Base-by-base conservation (phyloP, 768 basidiomycete species). In the Scleroderma bovista region DNA sequence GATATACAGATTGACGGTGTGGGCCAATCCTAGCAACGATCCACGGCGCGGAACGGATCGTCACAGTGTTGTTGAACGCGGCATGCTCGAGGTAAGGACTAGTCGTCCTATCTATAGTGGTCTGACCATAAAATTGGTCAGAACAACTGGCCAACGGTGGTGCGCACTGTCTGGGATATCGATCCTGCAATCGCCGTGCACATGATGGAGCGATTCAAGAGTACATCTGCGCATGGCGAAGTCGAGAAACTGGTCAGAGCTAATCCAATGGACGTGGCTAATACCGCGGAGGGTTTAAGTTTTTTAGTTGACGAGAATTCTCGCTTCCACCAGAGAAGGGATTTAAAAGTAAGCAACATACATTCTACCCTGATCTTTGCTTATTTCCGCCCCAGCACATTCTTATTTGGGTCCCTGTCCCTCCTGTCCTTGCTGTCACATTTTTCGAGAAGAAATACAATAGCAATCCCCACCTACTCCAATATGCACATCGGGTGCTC, bases 401-500 rank as follows among this genome's bases (percentile, higher is more conserved):
- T 24, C 74, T 93, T 13, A 72, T 94, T 8, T 97, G 93, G 93
- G 82, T 83, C 2, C 82, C 93, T 17, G 86, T 93, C 13, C 84
- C 95, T 3, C 93, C 91, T 0, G 75, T 93, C 16, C 72, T 85
- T 17, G 90, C 90, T 17, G 79, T 80, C 57, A 84, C 86, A 0
- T 88, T 87, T 62, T 96, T 97, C 65, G 90, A 93, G 64, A 83
- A 80, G 24, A 81, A 83, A 47, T 94, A 86, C 66, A 77, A 83
- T 54, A 89, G 81, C 58, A 85, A 98, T 60, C 87, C 95, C 0
- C 66, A 90, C 32, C 68, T 96, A 32, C 71, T 98, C 19, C 96
- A 99, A 83, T 98, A 97, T 63, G 94, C 94, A 0, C 92, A 98
- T 69, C 80, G 94, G 38, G 93, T 94, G 1, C 71, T 99, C 38